These are phyloP conservation scores for Dictyostelium firmibasis DNA, from an alignment of 78 protist species.

Conservation along the genomic window DNA sequence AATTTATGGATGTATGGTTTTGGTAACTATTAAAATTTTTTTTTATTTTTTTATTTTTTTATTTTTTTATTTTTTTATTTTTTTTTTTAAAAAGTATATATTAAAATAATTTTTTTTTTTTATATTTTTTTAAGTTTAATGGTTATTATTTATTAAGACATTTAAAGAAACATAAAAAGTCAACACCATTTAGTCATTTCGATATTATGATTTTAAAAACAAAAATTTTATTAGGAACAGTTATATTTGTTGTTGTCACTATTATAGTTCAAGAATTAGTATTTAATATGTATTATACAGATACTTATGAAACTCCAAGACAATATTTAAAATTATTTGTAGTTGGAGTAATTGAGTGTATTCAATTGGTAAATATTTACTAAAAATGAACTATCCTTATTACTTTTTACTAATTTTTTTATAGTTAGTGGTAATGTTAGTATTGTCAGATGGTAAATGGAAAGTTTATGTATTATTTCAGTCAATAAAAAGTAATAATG, in stretches of 20 bases:
- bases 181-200: background rate
- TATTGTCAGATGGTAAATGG: background rate
- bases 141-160: slow-evolving; percentile 4
- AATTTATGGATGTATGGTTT: background rate
- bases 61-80: background rate
- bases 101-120: background rate
- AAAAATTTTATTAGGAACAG: background rate
- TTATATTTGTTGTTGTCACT: background rate
- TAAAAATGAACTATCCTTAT: too few relatives aligned
- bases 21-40: background rate
- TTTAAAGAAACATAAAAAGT: background rate
- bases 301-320: background rate
- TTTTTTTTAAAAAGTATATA: too few relatives aligned
- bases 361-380: background rate
- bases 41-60: background rate
- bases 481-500: background rate
- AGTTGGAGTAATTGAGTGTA: background rate
- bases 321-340: slow-evolving; percentile 6
- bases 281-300: background rate
- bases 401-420: background rate
- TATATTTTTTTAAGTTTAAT: background rate
- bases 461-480: background rate
- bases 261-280: background rate
- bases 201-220: slow-evolving; percentile 3
- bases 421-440: background rate